Percentiles rank a stretch among this genome's conserved stretches.
Evolutionary conservation across 768 basidiomycete genomes (phyloP).

Genomic region (Boletus edulis): DNA sequence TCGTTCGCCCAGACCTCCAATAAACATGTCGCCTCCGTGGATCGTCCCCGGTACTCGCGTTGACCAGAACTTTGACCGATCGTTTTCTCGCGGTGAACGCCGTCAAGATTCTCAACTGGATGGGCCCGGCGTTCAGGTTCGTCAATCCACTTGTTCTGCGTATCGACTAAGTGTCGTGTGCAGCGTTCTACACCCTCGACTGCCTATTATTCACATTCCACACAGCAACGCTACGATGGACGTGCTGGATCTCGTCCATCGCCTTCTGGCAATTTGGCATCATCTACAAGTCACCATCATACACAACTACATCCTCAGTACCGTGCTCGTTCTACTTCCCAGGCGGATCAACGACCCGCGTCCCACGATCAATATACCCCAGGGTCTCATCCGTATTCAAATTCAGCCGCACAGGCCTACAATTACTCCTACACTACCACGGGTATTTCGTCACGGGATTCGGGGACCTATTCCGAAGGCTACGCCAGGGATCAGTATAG

Average conservation of each 20-base stretch:
- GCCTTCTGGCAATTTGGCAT: slow-evolving; percentile 21
- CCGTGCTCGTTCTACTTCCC: slow-evolving; percentile 29
- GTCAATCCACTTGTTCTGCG: neutral
- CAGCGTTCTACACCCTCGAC: slow-evolving; percentile 24
- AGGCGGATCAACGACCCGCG: slow-evolving; percentile 24
- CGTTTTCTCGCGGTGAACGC: slow-evolving; percentile 24
- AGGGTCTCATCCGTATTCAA: slow-evolving; percentile 27
- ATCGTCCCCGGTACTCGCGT: slow-evolving; percentile 43
- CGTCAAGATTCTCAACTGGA: slow-evolving; percentile 23
- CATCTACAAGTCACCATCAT: slow-evolving; percentile 22
- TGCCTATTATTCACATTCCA: slow-evolving; percentile 18
- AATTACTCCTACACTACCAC: slow-evolving; percentile 12
- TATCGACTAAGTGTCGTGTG: slow-evolving; percentile 2
- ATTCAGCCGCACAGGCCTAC: slow-evolving; percentile 21
- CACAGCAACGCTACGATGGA: slow-evolving; percentile 29
- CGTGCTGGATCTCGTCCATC: slow-evolving; percentile 18
- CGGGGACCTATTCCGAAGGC: slow-evolving; percentile 20
- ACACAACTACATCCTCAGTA: slow-evolving; percentile 19
- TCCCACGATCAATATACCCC: slow-evolving; percentile 27
- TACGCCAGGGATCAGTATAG: slow-evolving; percentile 15
- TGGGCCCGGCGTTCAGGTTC: slow-evolving; percentile 33
- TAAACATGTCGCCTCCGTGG: slow-evolving; percentile 41
- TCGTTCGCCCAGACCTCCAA: slow-evolving; percentile 36
- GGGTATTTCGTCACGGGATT: slow-evolving; percentile 17
- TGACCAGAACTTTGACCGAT: slow-evolving; percentile 22